phyloP scores from a whole-genome alignment of 2,329 filamentous ascomycete genomes.

The Mollisiaceae sp. region DNA sequence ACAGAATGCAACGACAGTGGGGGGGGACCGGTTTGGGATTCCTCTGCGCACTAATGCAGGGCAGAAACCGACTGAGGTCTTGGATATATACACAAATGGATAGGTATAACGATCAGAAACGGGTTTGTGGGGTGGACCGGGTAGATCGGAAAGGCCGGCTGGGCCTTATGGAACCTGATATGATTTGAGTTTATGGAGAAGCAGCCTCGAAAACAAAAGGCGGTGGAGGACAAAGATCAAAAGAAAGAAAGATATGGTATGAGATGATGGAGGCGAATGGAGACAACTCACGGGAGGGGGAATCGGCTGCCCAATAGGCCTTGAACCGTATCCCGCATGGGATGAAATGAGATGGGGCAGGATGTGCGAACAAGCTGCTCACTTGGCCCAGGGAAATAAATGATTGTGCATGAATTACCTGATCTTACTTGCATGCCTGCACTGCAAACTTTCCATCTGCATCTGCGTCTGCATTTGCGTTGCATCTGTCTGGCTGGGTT shows the following conservation, averaged over 20 bases:
- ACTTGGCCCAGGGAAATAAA: slow-evolving; percentile 5
- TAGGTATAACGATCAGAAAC: slow-evolving; percentile 14
- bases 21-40: neutral
- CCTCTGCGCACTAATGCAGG: slow-evolving; percentile 18
- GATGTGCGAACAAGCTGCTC: neutral
- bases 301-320: neutral
- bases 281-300: slow-evolving; percentile 7
- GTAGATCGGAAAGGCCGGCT: neutral
- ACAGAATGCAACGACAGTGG: neutral
- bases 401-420: slow-evolving; percentile 19
- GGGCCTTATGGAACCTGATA: neutral
- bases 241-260: slow-evolving; percentile 9
- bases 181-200: neutral
- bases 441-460: too few species aligned
- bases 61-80: slow-evolving; percentile 14
- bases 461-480: neutral
- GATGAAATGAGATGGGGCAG: neutral
- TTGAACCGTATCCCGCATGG: neutral
- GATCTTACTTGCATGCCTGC: slow-evolving; percentile 15
- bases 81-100: slow-evolving; percentile 1
- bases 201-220: slow-evolving; percentile 5
- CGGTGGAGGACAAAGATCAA: slow-evolving; percentile 2
- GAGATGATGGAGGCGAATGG: slow-evolving; percentile 1
- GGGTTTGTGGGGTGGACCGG: neutral
- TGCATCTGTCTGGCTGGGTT: slow-evolving; percentile 3